phyloP scores from a whole-genome alignment of 208 protist species.

The Acanthamoeba healyi region DNA sequence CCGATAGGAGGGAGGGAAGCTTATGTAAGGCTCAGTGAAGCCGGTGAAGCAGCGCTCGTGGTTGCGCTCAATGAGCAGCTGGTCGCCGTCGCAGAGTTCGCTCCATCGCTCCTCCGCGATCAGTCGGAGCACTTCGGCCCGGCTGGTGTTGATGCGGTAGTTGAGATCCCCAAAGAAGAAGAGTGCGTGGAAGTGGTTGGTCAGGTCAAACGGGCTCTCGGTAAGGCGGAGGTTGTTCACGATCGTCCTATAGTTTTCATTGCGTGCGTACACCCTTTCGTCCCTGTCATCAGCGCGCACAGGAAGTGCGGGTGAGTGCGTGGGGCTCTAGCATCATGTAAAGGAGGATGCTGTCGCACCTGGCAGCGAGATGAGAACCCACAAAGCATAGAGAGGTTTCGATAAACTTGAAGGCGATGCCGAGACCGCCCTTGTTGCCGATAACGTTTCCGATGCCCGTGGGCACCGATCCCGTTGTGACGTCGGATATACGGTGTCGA shows the following conservation, averaged over 20 bases:
- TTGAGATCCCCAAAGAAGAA: conserved; percentile 74
- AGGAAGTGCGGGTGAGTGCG: too few species aligned
- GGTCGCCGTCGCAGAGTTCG: conserved; percentile 30
- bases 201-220: conserved; percentile 29
- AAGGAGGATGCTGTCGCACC: too few species aligned
- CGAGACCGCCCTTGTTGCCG: conserved; percentile 76
- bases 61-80: conserved; percentile 29
- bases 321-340: too few species aligned
- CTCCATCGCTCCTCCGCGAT: conserved; percentile 35
- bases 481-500: conserved; percentile 65
- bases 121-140: conserved; percentile 30
- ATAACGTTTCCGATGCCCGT: conserved; percentile 76
- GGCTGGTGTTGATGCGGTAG: conserved; percentile 46
- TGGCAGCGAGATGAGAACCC: conserved; percentile 57
- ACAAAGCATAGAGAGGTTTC: conserved; percentile 75
- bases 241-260: conserved; percentile 66
- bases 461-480: conserved; percentile 65
- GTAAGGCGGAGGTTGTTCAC: conserved; percentile 50
- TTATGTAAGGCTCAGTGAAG: conserved; percentile 33
- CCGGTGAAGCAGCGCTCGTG: conserved; percentile 29
- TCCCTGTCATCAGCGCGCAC: too few species aligned
- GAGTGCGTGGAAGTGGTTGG: conserved; percentile 73
- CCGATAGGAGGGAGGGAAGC: conserved; percentile 70
- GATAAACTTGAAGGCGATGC: conserved; percentile 63
- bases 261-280: conserved; percentile 58